phyloP scores from a whole-genome alignment of 306 rosid genomes.

The Inga oerstediana region DNA sequence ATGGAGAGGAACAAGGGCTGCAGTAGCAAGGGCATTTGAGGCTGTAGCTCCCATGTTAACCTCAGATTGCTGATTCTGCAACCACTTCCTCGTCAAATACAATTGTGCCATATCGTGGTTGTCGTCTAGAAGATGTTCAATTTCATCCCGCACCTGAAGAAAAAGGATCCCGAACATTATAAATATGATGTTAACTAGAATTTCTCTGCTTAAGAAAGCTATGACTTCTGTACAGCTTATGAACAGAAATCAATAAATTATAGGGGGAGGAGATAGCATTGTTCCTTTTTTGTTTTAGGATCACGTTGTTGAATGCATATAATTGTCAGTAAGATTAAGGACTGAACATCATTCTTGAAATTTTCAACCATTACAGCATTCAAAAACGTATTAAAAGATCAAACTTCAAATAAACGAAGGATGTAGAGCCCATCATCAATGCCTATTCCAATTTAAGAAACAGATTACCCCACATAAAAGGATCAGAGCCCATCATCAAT shows the following conservation, averaged over 20 bases:
- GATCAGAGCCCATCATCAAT: too few species aligned
- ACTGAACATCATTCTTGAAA: not conserved
- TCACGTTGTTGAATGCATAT: slow-evolving; percentile 6
- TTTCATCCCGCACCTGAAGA: slow-evolving; percentile 90
- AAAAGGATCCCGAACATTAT: slow-evolving; percentile 27
- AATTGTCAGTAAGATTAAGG: slow-evolving; percentile 1
- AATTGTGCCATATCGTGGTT: slow-evolving; percentile 96
- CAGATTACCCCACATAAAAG: not conserved
- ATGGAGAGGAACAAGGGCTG: slow-evolving; percentile 55
- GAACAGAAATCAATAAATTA: slow-evolving; percentile 7
- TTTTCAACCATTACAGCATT: slow-evolving; percentile 14
- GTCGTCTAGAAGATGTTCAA: slow-evolving; percentile 93
- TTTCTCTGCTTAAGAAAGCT: not conserved
- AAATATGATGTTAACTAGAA: slow-evolving; percentile 16
- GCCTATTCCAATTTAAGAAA: not conserved
- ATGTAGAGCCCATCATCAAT: not conserved
- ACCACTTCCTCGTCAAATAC: slow-evolving; percentile 91
- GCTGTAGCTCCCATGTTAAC: slow-evolving; percentile 55
- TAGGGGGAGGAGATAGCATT: not conserved
- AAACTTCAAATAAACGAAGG: not conserved
- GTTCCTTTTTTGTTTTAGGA: not conserved
- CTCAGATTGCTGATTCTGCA: slow-evolving; percentile 77
- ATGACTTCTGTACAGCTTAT: not conserved
- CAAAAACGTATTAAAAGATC: not conserved
- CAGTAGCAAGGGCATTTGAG: slow-evolving; percentile 46